Evolutionary conservation across 192 early-diverging fungal species (phyloP).

Genomic region (Coemansia javaensis): DNA sequence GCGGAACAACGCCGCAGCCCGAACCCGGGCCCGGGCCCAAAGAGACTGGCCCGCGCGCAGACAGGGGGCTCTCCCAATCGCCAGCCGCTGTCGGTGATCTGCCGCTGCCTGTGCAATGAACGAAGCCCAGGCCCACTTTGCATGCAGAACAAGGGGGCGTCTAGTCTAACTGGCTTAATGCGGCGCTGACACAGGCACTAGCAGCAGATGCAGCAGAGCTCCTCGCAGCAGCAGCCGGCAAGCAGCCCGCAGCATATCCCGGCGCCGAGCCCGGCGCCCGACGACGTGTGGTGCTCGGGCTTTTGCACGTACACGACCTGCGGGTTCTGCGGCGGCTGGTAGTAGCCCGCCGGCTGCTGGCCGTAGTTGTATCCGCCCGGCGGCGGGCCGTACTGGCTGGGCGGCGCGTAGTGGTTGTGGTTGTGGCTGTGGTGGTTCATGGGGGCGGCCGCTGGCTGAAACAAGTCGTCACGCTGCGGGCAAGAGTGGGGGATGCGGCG

Average conservation of each 20-base stretch:
- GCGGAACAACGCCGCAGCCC: too few relatives aligned
- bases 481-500: too few relatives aligned
- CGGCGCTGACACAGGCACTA: neutral
- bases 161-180: too few relatives aligned
- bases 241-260: slow-evolving; percentile 18
- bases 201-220: slow-evolving; percentile 8
- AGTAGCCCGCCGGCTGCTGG: slow-evolving; percentile 7
- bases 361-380: slow-evolving; percentile 4
- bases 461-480: too few relatives aligned
- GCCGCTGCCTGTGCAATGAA: too few relatives aligned
- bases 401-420: slow-evolving; percentile 6
- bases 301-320: slow-evolving; percentile 31
- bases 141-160: too few relatives aligned
- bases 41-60: too few relatives aligned
- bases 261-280: slow-evolving; percentile 9
- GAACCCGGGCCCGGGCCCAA: too few relatives aligned
- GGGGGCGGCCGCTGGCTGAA: too few relatives aligned
- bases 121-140: too few relatives aligned
- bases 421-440: slow-evolving; percentile 7
- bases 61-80: too few relatives aligned
- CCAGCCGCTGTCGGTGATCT: too few relatives aligned
- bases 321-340: slow-evolving; percentile 16
- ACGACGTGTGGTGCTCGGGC: neutral
- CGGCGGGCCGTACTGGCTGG: slow-evolving; percentile 4
- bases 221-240: slow-evolving; percentile 12